Conservation (phyloP, 148 eudicot genomes). For the Vaccinium corymbosum region DNA sequence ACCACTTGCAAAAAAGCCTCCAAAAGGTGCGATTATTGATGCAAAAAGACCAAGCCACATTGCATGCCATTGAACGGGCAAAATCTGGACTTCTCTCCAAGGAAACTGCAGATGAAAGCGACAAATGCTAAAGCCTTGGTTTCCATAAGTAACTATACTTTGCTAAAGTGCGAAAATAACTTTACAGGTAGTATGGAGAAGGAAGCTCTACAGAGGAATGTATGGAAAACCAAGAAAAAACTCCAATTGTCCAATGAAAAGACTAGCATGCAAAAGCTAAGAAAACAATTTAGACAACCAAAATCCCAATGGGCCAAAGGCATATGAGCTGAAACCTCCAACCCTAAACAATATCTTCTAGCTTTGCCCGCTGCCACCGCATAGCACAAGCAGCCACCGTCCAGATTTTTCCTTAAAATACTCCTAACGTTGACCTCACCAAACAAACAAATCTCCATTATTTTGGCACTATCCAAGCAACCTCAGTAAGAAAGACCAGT, state of each 20-base stretch:
- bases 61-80: slow-evolving; percentile 98
- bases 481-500: neutral
- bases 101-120: slow-evolving; percentile 58
- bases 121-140: neutral
- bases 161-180: neutral
- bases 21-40: slow-evolving; percentile 97
- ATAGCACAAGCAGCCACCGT: neutral
- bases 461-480: neutral
- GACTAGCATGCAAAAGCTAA: neutral
- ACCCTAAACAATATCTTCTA: neutral
- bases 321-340: neutral
- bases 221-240: neutral
- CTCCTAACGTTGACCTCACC: neutral
- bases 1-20: slow-evolving; percentile 98
- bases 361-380: neutral
- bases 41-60: slow-evolving; percentile 81
- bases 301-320: neutral
- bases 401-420: neutral
- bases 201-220: slow-evolving; percentile 9
- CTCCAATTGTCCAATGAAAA: neutral
- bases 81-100: slow-evolving; percentile 66
- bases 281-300: neutral
- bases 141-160: neutral
- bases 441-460: neutral
- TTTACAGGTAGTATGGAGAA: neutral